Conservation (phyloP, 345 rosid genomes). For the Camelina laxa region DNA sequence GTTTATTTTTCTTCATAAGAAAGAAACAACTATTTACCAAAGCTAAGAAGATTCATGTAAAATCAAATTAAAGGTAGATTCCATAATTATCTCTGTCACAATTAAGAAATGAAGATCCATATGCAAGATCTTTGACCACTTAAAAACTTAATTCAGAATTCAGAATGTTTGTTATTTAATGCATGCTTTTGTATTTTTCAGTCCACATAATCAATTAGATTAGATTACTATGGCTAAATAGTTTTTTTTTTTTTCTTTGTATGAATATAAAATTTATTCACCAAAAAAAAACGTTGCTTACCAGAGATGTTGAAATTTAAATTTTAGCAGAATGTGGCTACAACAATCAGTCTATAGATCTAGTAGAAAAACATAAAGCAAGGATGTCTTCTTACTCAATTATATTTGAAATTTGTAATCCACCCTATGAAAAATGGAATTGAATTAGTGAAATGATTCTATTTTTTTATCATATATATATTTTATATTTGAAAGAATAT, state of each 20-base stretch:
- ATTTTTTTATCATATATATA: too few relatives aligned
- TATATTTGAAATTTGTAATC: neutral
- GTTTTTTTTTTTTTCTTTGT: too few relatives aligned
- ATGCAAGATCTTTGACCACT: neutral
- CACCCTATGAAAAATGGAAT: neutral
- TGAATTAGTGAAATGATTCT: neutral
- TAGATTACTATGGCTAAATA: neutral
- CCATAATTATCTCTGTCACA: neutral
- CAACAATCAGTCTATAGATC: too few relatives aligned
- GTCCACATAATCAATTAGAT: neutral
- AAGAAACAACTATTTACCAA: neutral
- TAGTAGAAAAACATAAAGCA: too few relatives aligned
- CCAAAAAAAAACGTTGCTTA: too few relatives aligned
- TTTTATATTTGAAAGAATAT: neutral
- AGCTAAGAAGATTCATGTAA: neutral
- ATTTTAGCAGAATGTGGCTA: too few relatives aligned
- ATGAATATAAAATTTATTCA: too few relatives aligned
- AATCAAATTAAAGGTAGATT: neutral
- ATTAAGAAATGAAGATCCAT: neutral
- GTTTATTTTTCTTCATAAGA: neutral
- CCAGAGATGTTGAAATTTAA: too few relatives aligned
- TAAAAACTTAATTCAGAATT: neutral
- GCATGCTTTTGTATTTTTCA: slow-evolving; percentile 5
- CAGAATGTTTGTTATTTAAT: neutral
- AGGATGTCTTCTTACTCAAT: neutral